A percentile compares a stretch with the other conserved stretches of the same genome.
phyloP scores from a whole-genome alignment of 1,284 basidiomycete genomes.

The Stereum hirsutum region DNA sequence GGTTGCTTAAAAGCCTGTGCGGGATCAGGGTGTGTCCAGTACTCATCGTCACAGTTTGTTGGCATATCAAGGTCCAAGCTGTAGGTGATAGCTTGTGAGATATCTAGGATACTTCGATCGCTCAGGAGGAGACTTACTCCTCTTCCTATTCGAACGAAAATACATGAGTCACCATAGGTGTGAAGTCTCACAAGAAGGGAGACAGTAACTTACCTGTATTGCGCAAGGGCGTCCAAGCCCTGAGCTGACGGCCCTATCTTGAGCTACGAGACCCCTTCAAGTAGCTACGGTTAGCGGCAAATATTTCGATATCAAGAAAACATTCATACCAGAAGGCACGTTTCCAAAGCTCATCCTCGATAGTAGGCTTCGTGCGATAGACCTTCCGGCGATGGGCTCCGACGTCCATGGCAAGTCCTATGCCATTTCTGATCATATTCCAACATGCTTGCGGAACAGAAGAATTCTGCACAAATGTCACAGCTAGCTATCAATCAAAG shows the following conservation, averaged over 20 bases:
- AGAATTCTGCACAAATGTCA: constrained; percentile 32
- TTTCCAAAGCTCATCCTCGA: constrained; percentile 47
- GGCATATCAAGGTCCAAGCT: constrained; percentile 57
- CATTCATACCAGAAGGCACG: constrained; percentile 61
- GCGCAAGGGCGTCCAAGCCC: constrained; percentile 74
- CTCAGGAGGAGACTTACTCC: constrained; percentile 43
- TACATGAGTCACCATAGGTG: too few species aligned
- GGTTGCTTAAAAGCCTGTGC: constrained; percentile 38
- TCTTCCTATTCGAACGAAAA: too few species aligned
- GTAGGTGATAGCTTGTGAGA: too few species aligned
- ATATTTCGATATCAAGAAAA: not conserved
- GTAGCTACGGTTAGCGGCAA: not conserved
- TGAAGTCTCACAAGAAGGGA: too few species aligned
- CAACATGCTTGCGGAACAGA: constrained; percentile 44
- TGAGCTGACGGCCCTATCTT: constrained; percentile 60
- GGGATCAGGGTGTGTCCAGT: constrained; percentile 38
- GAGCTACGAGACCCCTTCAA: constrained; percentile 47
- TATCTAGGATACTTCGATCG: too few species aligned
- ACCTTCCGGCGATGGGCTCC: constrained; percentile 30
- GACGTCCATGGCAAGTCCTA: constrained; percentile 38
- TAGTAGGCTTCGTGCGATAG: constrained; percentile 18
- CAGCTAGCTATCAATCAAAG: constrained; percentile 20
- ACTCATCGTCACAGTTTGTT: constrained; percentile 55
- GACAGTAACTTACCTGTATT: constrained; percentile 70
- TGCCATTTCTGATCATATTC: constrained; percentile 42